Conservation (phyloP, 164 flowering plant species). For the Cinnamomum micranthum region DNA sequence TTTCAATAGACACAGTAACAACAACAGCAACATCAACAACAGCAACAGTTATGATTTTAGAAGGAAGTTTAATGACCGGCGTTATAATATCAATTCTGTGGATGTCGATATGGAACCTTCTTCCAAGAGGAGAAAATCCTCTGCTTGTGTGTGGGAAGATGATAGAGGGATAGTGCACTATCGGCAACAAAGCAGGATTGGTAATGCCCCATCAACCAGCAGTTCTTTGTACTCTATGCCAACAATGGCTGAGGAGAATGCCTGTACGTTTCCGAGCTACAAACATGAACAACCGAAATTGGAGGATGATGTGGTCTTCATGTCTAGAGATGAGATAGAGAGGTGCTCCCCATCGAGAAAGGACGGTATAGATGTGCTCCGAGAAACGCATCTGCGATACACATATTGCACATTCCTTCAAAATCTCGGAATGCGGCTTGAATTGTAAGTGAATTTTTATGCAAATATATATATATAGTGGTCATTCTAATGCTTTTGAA, state of each 20-base stretch:
- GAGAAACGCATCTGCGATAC: slow-evolving; percentile 79
- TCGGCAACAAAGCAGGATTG: slow-evolving; percentile 19
- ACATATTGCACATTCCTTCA: slow-evolving; percentile 89
- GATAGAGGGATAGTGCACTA: slow-evolving; percentile 25
- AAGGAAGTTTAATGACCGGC: slow-evolving; percentile 22
- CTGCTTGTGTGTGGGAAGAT: slow-evolving; percentile 41
- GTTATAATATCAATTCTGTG: slow-evolving; percentile 14
- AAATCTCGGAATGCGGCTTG: slow-evolving; percentile 79
- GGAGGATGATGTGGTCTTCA: slow-evolving; percentile 62
- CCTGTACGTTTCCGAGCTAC: slow-evolving; percentile 22
- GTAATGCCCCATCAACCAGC: slow-evolving; percentile 30
- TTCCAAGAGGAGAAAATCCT: slow-evolving; percentile 56
- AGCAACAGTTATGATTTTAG: slow-evolving; percentile 18
- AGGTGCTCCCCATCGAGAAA: slow-evolving; percentile 85
- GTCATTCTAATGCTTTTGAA: neutral
- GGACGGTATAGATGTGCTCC: slow-evolving; percentile 86
- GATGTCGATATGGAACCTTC: slow-evolving; percentile 31
- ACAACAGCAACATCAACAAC: neutral
- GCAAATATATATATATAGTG: neutral
- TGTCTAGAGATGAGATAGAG: slow-evolving; percentile 91
- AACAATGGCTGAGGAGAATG: slow-evolving; percentile 29
- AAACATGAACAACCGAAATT: slow-evolving; percentile 52
- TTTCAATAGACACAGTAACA: slow-evolving; percentile 15
- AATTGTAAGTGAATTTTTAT: slow-evolving; percentile 53
- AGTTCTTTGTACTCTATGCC: slow-evolving; percentile 15